These are phyloP conservation scores for Claviceps sp. DNA, from an alignment of 2,329 filamentous ascomycete genomes.

Conservation along the genomic window DNA sequence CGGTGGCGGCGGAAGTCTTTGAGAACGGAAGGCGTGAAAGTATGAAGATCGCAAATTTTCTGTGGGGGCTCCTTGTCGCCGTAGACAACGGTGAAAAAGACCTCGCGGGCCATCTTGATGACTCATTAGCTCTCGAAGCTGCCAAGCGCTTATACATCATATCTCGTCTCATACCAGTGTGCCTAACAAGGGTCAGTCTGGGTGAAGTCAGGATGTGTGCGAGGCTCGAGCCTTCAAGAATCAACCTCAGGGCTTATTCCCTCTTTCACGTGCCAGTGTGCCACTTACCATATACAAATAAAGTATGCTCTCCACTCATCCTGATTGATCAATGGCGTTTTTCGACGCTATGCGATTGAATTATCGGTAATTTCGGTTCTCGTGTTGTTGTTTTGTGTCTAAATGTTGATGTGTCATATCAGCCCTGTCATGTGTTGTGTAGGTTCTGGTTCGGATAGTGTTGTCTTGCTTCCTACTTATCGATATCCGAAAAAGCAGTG, in stretches of 20 bases:
- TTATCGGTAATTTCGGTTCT: neutral
- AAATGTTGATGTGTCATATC: no score
- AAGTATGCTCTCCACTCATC: constrained; percentile 30
- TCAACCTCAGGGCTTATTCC: no score
- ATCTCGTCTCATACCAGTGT: constrained; percentile 19
- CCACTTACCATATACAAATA: constrained; percentile 43
- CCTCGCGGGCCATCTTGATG: constrained; percentile 60
- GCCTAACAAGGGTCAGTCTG: constrained; percentile 12
- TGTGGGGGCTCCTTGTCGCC: constrained; percentile 35
- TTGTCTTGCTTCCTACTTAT: neutral
- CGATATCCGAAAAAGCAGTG: neutral
- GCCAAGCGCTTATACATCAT: neutral
- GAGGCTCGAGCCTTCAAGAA: neutral
- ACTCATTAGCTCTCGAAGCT: constrained; percentile 11
- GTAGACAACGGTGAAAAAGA: constrained; percentile 79
- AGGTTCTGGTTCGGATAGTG: no score
- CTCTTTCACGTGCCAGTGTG: constrained; percentile 1
- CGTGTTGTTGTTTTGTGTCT: no score
- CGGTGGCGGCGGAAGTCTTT: constrained; percentile 57
- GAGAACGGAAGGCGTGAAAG: constrained; percentile 62
- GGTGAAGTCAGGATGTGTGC: neutral
- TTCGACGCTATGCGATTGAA: neutral
- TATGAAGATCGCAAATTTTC: constrained; percentile 41
- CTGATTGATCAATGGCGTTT: constrained; percentile 7
- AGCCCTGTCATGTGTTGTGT: no score